Conservation (phyloP, 2,329 filamentous ascomycete genomes). For the Aspergillus floridensis region DNA sequence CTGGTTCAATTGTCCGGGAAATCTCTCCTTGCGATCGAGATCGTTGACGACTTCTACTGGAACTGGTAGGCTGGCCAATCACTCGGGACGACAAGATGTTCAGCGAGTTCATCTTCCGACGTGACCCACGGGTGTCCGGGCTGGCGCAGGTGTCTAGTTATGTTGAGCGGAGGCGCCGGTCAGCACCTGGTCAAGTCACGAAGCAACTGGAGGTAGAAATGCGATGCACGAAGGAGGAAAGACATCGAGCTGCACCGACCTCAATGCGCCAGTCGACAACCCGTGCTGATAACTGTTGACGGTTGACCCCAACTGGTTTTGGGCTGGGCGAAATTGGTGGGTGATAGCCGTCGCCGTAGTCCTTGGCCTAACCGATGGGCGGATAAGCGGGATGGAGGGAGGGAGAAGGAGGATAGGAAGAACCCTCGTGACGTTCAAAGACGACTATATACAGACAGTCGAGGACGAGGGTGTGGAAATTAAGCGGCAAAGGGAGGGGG, state of each 20-base stretch:
- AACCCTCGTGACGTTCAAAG: not conserved
- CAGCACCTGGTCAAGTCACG: conserved; percentile 12
- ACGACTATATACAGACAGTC: not conserved
- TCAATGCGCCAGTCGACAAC: conserved; percentile 41
- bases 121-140: conserved; percentile 47
- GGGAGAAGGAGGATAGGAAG: not conserved
- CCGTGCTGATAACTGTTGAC: conserved; percentile 25
- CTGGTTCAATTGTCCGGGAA: conserved; percentile 29
- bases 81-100: conserved; percentile 89
- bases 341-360: not conserved
- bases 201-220: conserved; percentile 8
- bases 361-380: not conserved
- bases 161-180: conserved; percentile 16
- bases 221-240: conserved; percentile 5
- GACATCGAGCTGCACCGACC: conserved; percentile 26
- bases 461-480: not conserved
- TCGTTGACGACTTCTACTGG: conserved; percentile 50
- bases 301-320: conserved; percentile 11
- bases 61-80: conserved; percentile 57
- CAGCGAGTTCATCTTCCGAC: conserved; percentile 86
- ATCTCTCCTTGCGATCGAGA: conserved; percentile 53
- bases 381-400: not conserved
- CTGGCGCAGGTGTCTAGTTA: conserved; percentile 35
- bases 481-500: not conserved
- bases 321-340: conserved; percentile 6